Evolutionary conservation across 495 filamentous ascomycete species (phyloP).

Genomic region (Daldinia vernicosa): DNA sequence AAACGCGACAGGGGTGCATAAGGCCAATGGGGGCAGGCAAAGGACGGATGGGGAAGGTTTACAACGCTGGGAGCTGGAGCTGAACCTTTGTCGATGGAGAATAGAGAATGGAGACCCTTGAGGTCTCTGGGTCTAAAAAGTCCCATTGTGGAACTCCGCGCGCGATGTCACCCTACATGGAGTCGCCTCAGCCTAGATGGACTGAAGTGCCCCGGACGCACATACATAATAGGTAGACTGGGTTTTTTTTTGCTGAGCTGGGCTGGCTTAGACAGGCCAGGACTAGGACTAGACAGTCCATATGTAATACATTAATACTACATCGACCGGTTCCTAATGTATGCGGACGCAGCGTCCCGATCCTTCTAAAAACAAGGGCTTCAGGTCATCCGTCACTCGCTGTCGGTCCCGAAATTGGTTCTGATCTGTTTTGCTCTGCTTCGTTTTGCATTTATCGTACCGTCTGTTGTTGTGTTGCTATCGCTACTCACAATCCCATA

Average conservation of each 20-base stretch:
- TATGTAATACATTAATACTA: background rate
- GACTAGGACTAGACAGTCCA: no score
- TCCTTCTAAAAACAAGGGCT: constrained; percentile 16
- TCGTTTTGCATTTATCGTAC: no score
- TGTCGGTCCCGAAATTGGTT: background rate
- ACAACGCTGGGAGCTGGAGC: background rate
- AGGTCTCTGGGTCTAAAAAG: background rate
- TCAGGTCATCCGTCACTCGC: background rate
- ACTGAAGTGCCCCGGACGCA: no score
- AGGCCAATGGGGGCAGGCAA: background rate
- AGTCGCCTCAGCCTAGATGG: background rate
- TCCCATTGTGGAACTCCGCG: background rate
- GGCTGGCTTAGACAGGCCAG: no score
- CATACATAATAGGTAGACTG: background rate
- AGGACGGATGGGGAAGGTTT: background rate
- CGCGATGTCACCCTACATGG: constrained; percentile 1
- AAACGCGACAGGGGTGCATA: constrained; percentile 10
- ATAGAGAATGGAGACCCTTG: no score
- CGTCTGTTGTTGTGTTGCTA: background rate
- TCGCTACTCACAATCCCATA: background rate
- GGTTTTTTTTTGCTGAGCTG: background rate
- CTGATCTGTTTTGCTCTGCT: background rate
- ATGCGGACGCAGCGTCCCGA: background rate
- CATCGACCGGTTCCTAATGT: background rate
- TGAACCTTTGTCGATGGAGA: background rate